Conservation (phyloP, 768 basidiomycete species). For the Boletus rubescentipes region DNA sequence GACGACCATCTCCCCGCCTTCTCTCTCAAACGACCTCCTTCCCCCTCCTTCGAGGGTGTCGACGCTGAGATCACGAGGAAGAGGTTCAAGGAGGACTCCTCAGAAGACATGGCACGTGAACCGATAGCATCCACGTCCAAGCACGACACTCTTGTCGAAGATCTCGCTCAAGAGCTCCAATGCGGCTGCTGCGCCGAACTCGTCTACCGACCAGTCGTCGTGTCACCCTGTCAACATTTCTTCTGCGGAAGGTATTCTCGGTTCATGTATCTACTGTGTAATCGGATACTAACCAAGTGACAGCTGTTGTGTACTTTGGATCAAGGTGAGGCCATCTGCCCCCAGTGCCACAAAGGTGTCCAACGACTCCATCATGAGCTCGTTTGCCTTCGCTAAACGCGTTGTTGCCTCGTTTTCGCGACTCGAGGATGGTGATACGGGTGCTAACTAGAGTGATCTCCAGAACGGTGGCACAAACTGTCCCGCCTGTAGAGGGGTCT, state of each 20-base stretch:
- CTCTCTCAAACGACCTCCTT: constrained; percentile 59
- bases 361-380: neutral
- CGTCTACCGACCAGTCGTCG: constrained; percentile 78
- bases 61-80: constrained; percentile 53
- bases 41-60: constrained; percentile 53
- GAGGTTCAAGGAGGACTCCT: constrained; percentile 53
- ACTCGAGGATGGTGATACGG: neutral
- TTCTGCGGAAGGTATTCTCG: constrained; percentile 78
- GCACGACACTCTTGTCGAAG: constrained; percentile 46
- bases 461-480: constrained; percentile 87
- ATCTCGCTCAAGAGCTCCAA: constrained; percentile 72
- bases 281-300: constrained; percentile 43
- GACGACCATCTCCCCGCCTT: constrained; percentile 19
- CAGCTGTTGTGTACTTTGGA: constrained; percentile 83
- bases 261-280: neutral
- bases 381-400: neutral
- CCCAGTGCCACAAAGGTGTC: constrained; percentile 4
- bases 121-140: constrained; percentile 21
- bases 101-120: constrained; percentile 17
- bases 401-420: neutral
- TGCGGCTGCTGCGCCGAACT: constrained; percentile 86
- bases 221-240: constrained; percentile 86
- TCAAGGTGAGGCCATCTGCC: constrained; percentile 52
- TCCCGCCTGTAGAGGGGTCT: constrained; percentile 74
- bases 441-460: constrained; percentile 14